Percentiles rank a stretch among this genome's conserved stretches.
phyloP scores from a whole-genome alignment of 2,329 filamentous ascomycete genomes.

The Cadophora sp. region DNA sequence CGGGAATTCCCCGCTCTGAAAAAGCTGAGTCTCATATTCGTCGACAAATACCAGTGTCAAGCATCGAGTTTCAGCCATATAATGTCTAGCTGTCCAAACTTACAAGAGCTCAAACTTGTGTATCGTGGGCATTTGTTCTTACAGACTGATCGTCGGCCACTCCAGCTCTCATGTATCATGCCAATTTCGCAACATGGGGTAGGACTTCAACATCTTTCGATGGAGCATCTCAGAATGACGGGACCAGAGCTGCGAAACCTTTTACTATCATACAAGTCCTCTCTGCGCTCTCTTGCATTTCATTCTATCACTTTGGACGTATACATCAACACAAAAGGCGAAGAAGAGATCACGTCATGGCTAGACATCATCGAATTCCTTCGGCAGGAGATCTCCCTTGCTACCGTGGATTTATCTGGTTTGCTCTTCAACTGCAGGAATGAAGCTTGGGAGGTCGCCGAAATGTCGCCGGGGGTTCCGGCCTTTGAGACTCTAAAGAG shows the following conservation, averaged over 20 bases:
- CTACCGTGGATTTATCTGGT: neutral
- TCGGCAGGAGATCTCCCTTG: neutral
- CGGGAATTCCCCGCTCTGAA: conserved; percentile 2
- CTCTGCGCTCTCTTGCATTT: neutral
- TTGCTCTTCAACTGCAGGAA: neutral
- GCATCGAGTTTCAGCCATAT: neutral
- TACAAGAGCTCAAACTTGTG: neutral
- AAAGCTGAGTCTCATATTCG: neutral
- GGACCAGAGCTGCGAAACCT: neutral
- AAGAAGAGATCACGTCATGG: conserved; percentile 8
- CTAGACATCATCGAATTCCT: conserved; percentile 1
- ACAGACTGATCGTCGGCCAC: no score
- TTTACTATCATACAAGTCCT: neutral
- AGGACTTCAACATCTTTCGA: neutral
- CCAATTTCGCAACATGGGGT: neutral
- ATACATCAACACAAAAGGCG: neutral
- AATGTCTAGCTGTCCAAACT: conserved; percentile 4
- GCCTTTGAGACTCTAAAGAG: neutral
- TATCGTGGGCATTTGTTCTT: neutral
- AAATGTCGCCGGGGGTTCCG: neutral
- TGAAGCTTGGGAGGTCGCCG: neutral
- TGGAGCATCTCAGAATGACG: neutral
- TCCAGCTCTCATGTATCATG: neutral
- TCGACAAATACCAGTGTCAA: neutral
- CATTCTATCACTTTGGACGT: neutral